Evolutionary conservation across 495 filamentous ascomycete species (phyloP), one percentile per base, ranked within the genome.

Genomic region (Massariosphaeria phaeospora): DNA sequence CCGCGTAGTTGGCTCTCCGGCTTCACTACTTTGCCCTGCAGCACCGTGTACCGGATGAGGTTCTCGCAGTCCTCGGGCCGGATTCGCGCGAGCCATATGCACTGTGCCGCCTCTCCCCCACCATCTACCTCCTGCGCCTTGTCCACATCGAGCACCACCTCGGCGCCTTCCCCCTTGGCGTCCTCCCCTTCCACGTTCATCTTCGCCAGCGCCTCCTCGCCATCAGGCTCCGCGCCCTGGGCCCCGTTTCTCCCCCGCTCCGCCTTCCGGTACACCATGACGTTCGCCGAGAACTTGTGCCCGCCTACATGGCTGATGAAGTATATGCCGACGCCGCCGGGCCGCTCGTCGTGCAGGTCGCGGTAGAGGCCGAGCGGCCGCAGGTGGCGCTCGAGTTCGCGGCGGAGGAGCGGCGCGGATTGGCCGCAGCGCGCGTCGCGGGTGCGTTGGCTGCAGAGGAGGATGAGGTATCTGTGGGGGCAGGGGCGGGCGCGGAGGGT

Each of bases 291-390:
- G 67, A 89, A 97, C 70, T 95, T 94, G 66, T 98, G 93, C 0
- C 93, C 93, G 10, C 93, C 93, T 0, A 96, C 89, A 66, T 98
- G 93, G 59, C 82, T 90, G 61, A 97, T 89, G 66, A 97, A 98
- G 63, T 96, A 91, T 45, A 98, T 85, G 1, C 88, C 91, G 2
- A 94, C 91, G 1, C 94, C 93, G 13, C 91, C 91, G 0, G 89
- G 84, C 34, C 93, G 69, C 68, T 86, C 82, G 65, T 98, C 93
- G 45, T 89, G 80, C 30, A 91, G 71, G 65, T 97, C 93, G 20
- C 94, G 84, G 67, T 86, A 90, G 3, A 98, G 70, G 0, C 89
- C 89, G 2, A 91, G 73, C 0, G 86, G 83, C 2, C 89, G 85
- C 39, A 98, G 75, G 64, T 97, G 91, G 0, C 91, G 79, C 72